Percentiles rank a stretch among this genome's conserved stretches.
phyloP scores from a whole-genome alignment of 495 filamentous ascomycete genomes.

The Acidiella bohemica region DNA sequence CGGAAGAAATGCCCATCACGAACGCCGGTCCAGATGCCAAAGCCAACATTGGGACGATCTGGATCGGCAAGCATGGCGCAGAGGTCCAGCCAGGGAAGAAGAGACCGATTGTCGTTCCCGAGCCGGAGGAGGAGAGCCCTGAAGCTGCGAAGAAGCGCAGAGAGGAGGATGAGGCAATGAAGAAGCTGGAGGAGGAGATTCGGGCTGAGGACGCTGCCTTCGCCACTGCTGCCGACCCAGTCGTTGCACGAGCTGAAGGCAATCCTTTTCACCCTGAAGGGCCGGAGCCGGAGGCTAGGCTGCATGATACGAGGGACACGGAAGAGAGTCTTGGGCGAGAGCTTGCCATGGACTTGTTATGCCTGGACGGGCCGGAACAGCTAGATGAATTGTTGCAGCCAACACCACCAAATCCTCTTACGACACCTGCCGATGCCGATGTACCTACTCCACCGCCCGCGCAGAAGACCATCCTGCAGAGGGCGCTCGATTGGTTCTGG shows the following conservation, averaged over 20 bases:
- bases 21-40: slow-evolving; percentile 20
- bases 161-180: slow-evolving; percentile 8
- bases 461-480: slow-evolving; percentile 5
- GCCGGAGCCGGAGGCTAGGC: background rate
- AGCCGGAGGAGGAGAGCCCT: slow-evolving; percentile 1
- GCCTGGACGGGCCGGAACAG: background rate
- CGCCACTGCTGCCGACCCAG: background rate
- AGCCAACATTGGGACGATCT: slow-evolving; percentile 17
- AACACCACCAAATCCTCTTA: background rate
- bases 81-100: too few relatives aligned
- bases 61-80: too few relatives aligned
- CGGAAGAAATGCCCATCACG: slow-evolving; percentile 16
- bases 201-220: slow-evolving; percentile 1
- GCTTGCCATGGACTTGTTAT: background rate
- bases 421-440: background rate
- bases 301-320: too few relatives aligned
- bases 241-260: background rate
- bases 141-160: background rate
- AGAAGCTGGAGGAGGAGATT: slow-evolving; percentile 9
- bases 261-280: slow-evolving; percentile 16
- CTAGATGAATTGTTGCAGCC: background rate
- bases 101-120: slow-evolving; percentile 7
- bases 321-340: background rate
- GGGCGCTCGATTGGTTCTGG: slow-evolving; percentile 46
- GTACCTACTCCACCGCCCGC: background rate